Conservation (phyloP, 2,329 filamentous ascomycete species). For the Plenodomus lindquistii region DNA sequence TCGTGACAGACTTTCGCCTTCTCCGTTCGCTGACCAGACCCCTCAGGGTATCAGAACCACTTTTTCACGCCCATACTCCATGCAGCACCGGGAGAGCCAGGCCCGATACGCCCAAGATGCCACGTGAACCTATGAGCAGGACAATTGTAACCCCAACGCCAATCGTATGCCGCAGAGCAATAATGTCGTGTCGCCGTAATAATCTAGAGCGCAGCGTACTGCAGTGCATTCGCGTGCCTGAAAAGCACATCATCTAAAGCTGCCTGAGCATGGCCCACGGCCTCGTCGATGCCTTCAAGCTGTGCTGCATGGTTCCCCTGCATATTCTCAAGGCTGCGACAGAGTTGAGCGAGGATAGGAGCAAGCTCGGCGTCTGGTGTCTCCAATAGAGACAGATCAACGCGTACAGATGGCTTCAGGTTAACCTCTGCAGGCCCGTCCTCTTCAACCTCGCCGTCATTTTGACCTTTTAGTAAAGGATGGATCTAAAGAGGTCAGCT, state of each 20-base stretch:
- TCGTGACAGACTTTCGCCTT: not conserved
- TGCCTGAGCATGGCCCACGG: slow-evolving; percentile 32
- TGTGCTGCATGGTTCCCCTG: slow-evolving; percentile 42
- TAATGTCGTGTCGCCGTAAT: slow-evolving; percentile 12
- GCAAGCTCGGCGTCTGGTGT: slow-evolving; percentile 36
- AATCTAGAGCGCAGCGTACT: slow-evolving; percentile 34
- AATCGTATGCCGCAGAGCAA: slow-evolving; percentile 29
- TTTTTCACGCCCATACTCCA: slow-evolving; percentile 21
- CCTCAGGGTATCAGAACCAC: slow-evolving; percentile 26
- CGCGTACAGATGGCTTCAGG: slow-evolving; percentile 22
- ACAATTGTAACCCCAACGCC: slow-evolving; percentile 20
- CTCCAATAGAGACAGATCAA: slow-evolving; percentile 28
- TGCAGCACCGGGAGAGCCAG: slow-evolving; percentile 13
- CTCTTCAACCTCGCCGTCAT: slow-evolving; percentile 15
- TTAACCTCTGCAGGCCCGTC: slow-evolving; percentile 40
- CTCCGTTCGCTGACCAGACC: not conserved
- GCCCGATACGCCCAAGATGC: slow-evolving; percentile 20
- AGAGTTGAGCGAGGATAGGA: slow-evolving; percentile 43
- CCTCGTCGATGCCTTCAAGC: slow-evolving; percentile 40
- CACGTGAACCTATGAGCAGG: slow-evolving; percentile 21
- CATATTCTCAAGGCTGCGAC: slow-evolving; percentile 45
- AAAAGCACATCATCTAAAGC: slow-evolving; percentile 43
- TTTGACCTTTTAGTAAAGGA: slow-evolving; percentile 32
- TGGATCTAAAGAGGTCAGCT: slow-evolving; percentile 37
- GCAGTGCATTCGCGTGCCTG: slow-evolving; percentile 33